Base-by-base conservation (phyloP, 768 basidiomycete species). In the Daedaleopsis nitida region DNA sequence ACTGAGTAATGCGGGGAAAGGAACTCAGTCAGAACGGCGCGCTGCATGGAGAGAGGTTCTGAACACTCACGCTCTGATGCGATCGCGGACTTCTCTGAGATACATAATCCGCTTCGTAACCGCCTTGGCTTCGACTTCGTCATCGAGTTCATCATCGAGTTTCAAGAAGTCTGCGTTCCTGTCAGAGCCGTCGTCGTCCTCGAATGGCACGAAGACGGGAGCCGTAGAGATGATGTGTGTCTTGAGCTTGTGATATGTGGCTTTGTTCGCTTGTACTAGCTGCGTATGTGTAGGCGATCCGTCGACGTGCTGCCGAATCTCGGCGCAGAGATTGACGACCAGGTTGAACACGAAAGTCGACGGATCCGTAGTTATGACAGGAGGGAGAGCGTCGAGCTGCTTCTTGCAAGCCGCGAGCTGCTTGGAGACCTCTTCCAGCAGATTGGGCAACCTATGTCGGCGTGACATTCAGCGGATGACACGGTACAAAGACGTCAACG, bases 141-240 rank as follows among this genome's bases (percentile, higher is more conserved):
- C 55, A 23, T 42, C 67, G 57, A 32, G 27, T 32, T 9, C 70
- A 7, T 21, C 39, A 0, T 45, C 59, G 3, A 62, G 11, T 38
- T 57, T 24, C 24, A 52, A 35, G 38, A 54, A 61, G 10, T 43
- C 27, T 11, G 39, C 8, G 17, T 34, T 21, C 35, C 56, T 34
- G 12, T 11, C 9, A 9, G 27, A 21, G n/a, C 70, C 67, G 14
- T 66, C 39, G 3, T 12, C 67, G 17, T 69, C 10, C 10, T 34
- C 10, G 1, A 74, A 76, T 10, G 76, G 76, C 32, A 76, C 71
- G 55, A 83, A 83, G 43, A 78, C 74, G 0, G 82, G 81, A 6
- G 74, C 68, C 0, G 80, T 81, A 10, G 63, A 56, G 49, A 75
- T 73, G 32, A 83, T 75, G 0, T 70, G 65, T 9, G 39, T 52